A percentile compares a stretch with the other conserved stretches of the same genome.
Conservation (phyloP, 164 flowering plant species). For the Sextonia rubra region DNA sequence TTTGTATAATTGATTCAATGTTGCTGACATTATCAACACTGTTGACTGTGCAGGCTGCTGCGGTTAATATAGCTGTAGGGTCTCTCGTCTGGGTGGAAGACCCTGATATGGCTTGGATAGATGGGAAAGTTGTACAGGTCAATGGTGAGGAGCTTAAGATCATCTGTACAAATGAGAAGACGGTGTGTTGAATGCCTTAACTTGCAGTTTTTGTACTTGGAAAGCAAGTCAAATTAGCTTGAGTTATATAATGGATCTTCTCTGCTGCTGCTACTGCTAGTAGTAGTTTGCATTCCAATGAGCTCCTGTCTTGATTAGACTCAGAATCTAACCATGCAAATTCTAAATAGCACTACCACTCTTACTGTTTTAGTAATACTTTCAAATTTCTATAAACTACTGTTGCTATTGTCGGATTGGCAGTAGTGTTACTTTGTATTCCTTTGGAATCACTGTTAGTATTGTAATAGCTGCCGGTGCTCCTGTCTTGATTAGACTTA, state of each 20-base stretch:
- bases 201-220: background rate
- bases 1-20: background rate
- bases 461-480: background rate
- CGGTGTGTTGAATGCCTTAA: constrained; percentile 21
- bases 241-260: background rate
- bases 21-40: background rate
- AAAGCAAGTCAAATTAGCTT: background rate
- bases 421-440: background rate
- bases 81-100: constrained; percentile 87
- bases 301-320: no score
- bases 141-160: constrained; percentile 49
- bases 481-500: background rate
- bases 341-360: no score
- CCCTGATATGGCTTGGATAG: constrained; percentile 73
- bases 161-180: constrained; percentile 57
- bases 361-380: no score
- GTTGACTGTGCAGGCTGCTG: constrained; percentile 38
- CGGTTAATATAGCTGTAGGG: constrained; percentile 44
- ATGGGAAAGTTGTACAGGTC: constrained; percentile 72
- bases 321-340: no score
- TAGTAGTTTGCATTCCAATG: background rate
- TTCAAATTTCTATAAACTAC: no score
- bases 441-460: background rate
- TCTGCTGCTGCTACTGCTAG: background rate
- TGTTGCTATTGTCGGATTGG: background rate